Percentiles rank a stretch among this genome's conserved stretches.
Evolutionary conservation across 2,329 filamentous ascomycete species (phyloP).

Genomic region (Hypoxylon sp.): DNA sequence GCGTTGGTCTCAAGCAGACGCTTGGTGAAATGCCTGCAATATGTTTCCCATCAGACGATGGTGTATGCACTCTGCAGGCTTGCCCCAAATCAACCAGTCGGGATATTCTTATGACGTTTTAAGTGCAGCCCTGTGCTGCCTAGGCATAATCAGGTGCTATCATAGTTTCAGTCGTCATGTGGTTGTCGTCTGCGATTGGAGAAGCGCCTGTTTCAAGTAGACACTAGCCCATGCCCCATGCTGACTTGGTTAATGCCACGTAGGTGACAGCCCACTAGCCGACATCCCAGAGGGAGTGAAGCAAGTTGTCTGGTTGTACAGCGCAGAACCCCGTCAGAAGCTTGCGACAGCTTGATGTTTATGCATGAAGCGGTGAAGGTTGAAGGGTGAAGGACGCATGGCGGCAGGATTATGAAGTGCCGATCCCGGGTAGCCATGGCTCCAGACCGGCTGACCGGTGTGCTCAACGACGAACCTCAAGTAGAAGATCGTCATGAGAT

Average conservation of each 20-base stretch:
- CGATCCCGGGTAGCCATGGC: slow-evolving; percentile 20
- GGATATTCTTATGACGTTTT: slow-evolving; percentile 23
- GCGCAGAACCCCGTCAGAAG: slow-evolving; percentile 19
- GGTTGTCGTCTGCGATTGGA: slow-evolving; percentile 28
- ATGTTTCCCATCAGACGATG: slow-evolving; percentile 35
- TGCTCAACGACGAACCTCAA: slow-evolving; percentile 11
- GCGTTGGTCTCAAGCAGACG: slow-evolving; percentile 21
- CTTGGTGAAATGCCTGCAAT: slow-evolving; percentile 4
- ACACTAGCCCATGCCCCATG: slow-evolving; percentile 32
- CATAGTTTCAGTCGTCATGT: slow-evolving; percentile 33
- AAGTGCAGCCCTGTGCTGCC: slow-evolving; percentile 33
- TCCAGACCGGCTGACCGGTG: slow-evolving; percentile 23
- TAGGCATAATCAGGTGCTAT: slow-evolving; percentile 32
- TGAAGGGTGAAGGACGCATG: slow-evolving; percentile 23
- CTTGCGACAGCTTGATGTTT: slow-evolving; percentile 22
- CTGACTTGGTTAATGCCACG: slow-evolving; percentile 37
- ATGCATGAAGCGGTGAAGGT: slow-evolving; percentile 35
- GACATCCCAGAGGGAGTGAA: slow-evolving; percentile 17
- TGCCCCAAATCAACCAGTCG: slow-evolving; percentile 28
- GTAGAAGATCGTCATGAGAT: slow-evolving; percentile 11
- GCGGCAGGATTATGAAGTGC: slow-evolving; percentile 10
- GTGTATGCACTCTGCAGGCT: slow-evolving; percentile 19
- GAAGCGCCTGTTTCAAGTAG: slow-evolving; percentile 40
- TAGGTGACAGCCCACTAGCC: slow-evolving; percentile 30
- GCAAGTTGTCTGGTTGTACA: slow-evolving; percentile 26